Evolutionary conservation across 352 stramenopile species (phyloP), one percentile per base, ranked within the genome.

Genomic region (Globisporangium sylvaticum): DNA sequence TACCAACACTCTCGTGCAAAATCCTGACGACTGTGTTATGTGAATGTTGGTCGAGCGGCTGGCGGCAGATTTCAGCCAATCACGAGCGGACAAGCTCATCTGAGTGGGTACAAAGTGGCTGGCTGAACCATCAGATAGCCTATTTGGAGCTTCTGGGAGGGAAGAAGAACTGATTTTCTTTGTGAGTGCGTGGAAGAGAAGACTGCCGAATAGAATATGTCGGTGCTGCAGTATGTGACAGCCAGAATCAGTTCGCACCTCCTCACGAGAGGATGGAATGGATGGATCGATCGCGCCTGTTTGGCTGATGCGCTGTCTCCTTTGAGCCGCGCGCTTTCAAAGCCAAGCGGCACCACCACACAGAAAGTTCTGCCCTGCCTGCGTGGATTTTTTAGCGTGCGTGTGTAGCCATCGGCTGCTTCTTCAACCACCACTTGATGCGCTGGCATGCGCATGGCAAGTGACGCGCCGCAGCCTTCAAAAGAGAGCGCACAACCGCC

Each of bases 41-140:
- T 67, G 62, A 67, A 50, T 67, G 62, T 34, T 39, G 62, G 62
- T 67, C 31, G 22, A 9, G 0, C 31, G 1, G 42, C 24, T 46
- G 27, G 2, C 9, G 12, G 32, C 7, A 15, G 24, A 25, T 67
- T 67, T 54, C 27, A 61, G 31, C 62, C 62, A 67, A 67, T 67
- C 64, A 34, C 58, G 25, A 14, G 60, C 60, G 1, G 46, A 50
- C 59, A 65, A 25, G 27, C 15, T 29, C 8, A 18, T 65, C 18
- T 39, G 59, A 65, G 59, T 65, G 59, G 59, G 59, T 65, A 65
- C 59, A 65, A 9, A 37, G 25, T 65, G 25, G 56, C 29, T 62
- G 56, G 56, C 3, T 0, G 22, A 24, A 0, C 32, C 20, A 4
- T 18, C 44, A 22, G 58, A 65, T 29, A 65, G 59, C 59, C 29